Percentiles rank a stretch among this genome's conserved stretches.
These are phyloP conservation scores for Colletotrichum godetiae DNA, from an alignment of 2,329 filamentous ascomycete species.

Conservation along the genomic window DNA sequence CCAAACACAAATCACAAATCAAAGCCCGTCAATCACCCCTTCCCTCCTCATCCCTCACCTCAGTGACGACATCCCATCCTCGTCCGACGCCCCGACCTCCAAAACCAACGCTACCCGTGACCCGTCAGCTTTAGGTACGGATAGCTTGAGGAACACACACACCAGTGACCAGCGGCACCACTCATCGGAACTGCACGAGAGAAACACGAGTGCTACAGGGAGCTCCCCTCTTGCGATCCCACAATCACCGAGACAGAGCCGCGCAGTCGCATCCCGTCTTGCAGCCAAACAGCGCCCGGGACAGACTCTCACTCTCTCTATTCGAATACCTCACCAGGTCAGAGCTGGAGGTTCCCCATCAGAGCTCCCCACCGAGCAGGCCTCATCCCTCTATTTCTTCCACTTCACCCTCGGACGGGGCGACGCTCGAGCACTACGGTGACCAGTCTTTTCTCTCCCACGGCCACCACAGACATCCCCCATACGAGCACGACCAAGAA, in stretches of 20 bases:
- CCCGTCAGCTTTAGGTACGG: background rate
- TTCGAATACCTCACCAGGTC: background rate
- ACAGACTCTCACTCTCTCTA: background rate
- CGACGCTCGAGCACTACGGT: conserved; percentile 1
- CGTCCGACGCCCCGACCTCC: background rate
- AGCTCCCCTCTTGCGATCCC: conserved; percentile 3
- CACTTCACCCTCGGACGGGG: background rate
- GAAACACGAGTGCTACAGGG: conserved; percentile 4
- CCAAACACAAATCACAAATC: background rate
- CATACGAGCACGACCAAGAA: background rate
- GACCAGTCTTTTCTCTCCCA: background rate
- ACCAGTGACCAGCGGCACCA: background rate
- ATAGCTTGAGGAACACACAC: background rate
- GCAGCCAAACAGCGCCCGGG: background rate
- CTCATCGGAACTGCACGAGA: conserved; percentile 21
- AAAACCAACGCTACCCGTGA: background rate
- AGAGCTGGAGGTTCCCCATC: background rate
- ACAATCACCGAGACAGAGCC: conserved; percentile 26
- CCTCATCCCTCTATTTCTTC: conserved; percentile 4
- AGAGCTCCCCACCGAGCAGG: background rate
- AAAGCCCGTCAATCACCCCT: background rate
- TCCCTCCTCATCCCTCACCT: background rate
- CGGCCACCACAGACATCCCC: background rate
- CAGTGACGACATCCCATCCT: background rate
- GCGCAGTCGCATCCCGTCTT: conserved; percentile 13